Base-by-base conservation (phyloP, 2,329 filamentous ascomycete species). In the Sporothrix euskadiensis region DNA sequence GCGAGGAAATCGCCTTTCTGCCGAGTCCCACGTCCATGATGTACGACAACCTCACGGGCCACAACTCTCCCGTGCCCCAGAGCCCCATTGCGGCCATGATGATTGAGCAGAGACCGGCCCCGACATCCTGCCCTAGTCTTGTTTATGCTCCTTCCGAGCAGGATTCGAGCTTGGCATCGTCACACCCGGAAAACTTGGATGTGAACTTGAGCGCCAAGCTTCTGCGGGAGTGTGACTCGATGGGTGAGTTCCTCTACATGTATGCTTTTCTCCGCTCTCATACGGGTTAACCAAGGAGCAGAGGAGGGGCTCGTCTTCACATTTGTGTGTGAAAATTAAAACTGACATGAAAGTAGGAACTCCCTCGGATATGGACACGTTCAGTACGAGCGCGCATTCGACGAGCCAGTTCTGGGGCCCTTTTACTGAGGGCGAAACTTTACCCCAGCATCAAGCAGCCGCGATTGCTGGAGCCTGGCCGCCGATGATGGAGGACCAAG, bases 71-170 rank as follows among this genome's bases (percentile, higher is more conserved):
- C 4, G 83, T 86, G 2, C 84, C 87, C 19, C 87, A 88, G 73
- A 90, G 87, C 77, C 88, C 88, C 8, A 84, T 85, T 6, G 82
- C 84, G 10, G 84, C 83, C 73, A 85, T 89, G 75, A 85, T 89
- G 79, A 84, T 89, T 75, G 87, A 88, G 73, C 86, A 87, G 75
- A 81, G 83, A 72, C 84, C 86, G 76, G 85, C 85, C 16, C 87
- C 88, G 56, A 88, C 87, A 4, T 88, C 89, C 16, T 90, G 86
- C 77, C 88, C 88, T n/a, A 85, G 88, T 75, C 84, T 89, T 52
- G 85, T 87, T 75, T 90, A 90, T 77, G 84, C 86, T n/a, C 84
- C 86, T 8, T 89, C 88, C 4, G 88, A 90, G 77, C 85, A 85
- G 72, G 85, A 87, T 78, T 89, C 88, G 54, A 89, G 87, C 79